Percentiles rank a stretch among this genome's conserved stretches.
Evolutionary conservation across 352 stramenopile species (phyloP).

Genomic region (Globisporangium acanthophoron): DNA sequence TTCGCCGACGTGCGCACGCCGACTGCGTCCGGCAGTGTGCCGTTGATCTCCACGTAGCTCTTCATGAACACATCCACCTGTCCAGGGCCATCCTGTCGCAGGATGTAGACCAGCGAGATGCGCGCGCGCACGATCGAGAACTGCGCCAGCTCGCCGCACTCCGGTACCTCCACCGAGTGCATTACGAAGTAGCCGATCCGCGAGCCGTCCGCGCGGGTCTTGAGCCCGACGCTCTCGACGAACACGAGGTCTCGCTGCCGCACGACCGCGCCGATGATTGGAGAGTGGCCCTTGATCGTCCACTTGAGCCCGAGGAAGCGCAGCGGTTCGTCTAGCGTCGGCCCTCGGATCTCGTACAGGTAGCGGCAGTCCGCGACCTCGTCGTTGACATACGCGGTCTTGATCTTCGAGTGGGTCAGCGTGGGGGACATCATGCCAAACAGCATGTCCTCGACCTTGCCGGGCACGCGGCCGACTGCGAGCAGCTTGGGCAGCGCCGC

Average conservation of each 20-base stretch:
- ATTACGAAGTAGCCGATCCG: constrained; percentile 52
- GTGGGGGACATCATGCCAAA: constrained; percentile 35
- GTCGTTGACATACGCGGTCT: constrained; percentile 30
- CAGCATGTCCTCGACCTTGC: constrained; percentile 52
- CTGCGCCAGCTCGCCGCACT: constrained; percentile 19
- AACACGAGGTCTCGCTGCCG: constrained; percentile 48
- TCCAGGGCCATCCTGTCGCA: constrained; percentile 16
- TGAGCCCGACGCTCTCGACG: constrained; percentile 43
- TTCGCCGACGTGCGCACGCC: constrained; percentile 18
- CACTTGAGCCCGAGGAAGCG: constrained; percentile 47
- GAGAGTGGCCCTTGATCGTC: constrained; percentile 13
- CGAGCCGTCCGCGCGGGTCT: constrained; percentile 27
- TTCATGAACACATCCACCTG: constrained; percentile 45
- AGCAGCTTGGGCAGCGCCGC: constrained; percentile 22
- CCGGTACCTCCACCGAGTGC: constrained; percentile 52
- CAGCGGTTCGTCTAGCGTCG: constrained; percentile 35
- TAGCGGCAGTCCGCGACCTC: constrained; percentile 32
- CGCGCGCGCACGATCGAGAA: constrained; percentile 36
- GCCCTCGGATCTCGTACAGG: constrained; percentile 25
- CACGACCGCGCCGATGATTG: constrained; percentile 20
- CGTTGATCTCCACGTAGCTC: constrained; percentile 33
- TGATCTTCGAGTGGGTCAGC: constrained; percentile 23
- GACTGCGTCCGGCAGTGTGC: constrained; percentile 31
- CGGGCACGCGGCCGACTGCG: constrained; percentile 30
- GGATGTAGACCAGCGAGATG: constrained; percentile 31